Evolutionary conservation across 164 flowering plant genomes (phyloP).

Genomic region (Dillenia suffruticosa): DNA sequence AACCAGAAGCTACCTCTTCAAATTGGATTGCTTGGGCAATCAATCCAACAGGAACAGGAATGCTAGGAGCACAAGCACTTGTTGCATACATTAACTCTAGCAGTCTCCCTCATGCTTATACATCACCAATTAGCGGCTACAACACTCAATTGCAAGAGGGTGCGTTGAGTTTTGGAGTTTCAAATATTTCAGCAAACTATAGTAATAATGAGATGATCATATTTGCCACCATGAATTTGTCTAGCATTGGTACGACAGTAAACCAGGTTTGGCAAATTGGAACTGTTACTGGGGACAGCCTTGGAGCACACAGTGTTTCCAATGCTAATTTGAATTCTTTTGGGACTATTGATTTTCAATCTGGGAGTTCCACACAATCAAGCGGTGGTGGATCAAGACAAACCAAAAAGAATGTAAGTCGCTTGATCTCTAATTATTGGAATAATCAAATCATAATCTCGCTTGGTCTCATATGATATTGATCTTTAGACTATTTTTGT

Average conservation of each 20-base stretch:
- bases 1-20: conserved; percentile 3
- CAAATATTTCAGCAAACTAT: conserved; percentile 15
- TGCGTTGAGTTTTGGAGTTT: conserved; percentile 30
- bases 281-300: conserved; percentile 12
- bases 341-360: conserved; percentile 24
- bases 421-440: neutral
- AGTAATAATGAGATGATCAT: conserved; percentile 22
- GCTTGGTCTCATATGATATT: no score
- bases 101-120: conserved; percentile 30
- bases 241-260: conserved; percentile 3
- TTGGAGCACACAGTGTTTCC: neutral
- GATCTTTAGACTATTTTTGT: no score
- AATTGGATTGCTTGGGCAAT: conserved; percentile 46
- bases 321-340: conserved; percentile 10
- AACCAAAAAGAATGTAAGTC: conserved; percentile 34
- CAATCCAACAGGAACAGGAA: conserved; percentile 20
- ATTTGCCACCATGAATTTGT: conserved; percentile 27
- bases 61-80: conserved; percentile 51
- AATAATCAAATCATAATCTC: no score
- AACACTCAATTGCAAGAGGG: conserved; percentile 18
- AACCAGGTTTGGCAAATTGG: conserved; percentile 51
- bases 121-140: conserved; percentile 17
- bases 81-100: conserved; percentile 34
- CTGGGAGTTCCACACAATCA: conserved; percentile 16
- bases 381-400: conserved; percentile 10